Conservation (phyloP, 148 eudicot species). For the Talinum fruticosum region DNA sequence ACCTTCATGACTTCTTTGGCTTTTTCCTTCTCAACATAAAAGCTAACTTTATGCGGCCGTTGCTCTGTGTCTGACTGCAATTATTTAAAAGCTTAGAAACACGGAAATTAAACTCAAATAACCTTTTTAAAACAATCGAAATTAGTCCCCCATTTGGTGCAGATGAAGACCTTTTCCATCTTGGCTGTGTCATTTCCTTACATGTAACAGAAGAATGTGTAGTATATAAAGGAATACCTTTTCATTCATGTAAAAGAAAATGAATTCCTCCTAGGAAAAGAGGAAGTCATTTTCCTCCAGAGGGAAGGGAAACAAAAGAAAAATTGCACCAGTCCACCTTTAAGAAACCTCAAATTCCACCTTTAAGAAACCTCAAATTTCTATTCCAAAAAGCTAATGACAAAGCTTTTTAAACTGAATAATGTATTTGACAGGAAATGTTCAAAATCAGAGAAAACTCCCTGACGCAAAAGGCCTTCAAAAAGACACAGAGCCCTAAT, state of each 20-base stretch:
- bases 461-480: background rate
- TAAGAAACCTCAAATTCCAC: background rate
- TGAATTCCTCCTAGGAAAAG: background rate
- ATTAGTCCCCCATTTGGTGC: background rate
- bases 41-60: slow-evolving; percentile 66
- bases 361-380: background rate
- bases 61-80: slow-evolving; percentile 65
- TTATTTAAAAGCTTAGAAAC: slow-evolving; percentile 5
- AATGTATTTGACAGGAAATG: background rate
- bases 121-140: slow-evolving; percentile 1
- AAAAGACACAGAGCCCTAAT: background rate
- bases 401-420: background rate
- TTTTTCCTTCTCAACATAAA: slow-evolving; percentile 61
- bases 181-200: background rate
- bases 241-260: background rate
- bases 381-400: background rate
- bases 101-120: background rate
- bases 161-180: background rate
- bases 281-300: background rate
- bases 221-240: background rate
- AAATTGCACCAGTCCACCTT: too few relatives aligned
- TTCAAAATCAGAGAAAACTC: background rate
- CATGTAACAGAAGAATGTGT: background rate
- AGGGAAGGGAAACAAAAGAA: background rate
- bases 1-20: slow-evolving; percentile 55